Percentiles rank a stretch among this genome's conserved stretches.
phyloP scores from a whole-genome alignment of 2,329 filamentous ascomycete species.

The Incumbomyces delicatus region DNA sequence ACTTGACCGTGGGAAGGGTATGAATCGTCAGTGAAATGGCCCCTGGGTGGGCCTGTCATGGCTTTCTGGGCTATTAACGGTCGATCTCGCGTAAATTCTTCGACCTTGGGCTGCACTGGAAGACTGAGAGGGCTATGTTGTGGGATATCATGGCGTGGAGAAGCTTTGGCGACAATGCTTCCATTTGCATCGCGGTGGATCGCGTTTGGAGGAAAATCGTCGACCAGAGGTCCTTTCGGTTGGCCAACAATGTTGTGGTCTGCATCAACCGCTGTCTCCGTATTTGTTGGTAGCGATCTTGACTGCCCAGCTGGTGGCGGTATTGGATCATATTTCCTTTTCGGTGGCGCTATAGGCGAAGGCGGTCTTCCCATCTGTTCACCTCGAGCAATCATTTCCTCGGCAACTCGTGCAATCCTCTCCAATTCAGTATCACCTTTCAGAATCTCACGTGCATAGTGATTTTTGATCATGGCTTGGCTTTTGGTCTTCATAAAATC shows the following conservation, averaged over 20 bases:
- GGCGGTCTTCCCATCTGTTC: conserved; percentile 36
- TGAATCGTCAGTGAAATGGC: conserved; percentile 33
- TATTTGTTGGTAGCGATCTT: conserved; percentile 25
- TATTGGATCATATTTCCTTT: conserved; percentile 39
- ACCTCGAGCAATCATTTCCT: conserved; percentile 35
- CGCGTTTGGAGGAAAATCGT: conserved; percentile 17
- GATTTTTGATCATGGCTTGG: conserved; percentile 44
- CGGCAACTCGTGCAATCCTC: conserved; percentile 32
- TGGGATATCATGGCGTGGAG: conserved; percentile 7
- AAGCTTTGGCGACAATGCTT: conserved; percentile 14
- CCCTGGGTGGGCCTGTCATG: conserved; percentile 32
- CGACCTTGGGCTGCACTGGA: conserved; percentile 15
- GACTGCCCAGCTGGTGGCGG: conserved; percentile 25
- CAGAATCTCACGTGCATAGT: conserved; percentile 34
- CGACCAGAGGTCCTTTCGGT: conserved; percentile 23
- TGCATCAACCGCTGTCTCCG: conserved; percentile 22
- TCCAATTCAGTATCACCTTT: conserved; percentile 38
- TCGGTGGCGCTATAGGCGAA: conserved; percentile 31
- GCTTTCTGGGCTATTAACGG: conserved; percentile 25
- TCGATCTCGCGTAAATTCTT: conserved; percentile 28
- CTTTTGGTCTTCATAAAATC: conserved; percentile 44
- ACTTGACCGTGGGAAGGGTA: conserved; percentile 8
- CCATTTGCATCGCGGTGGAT: conserved; percentile 13
- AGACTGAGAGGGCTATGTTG: conserved; percentile 9
- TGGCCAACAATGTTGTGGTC: conserved; percentile 18